Evolutionary conservation across 768 basidiomycete genomes (phyloP).

Genomic region (Tephrocybe sp.): DNA sequence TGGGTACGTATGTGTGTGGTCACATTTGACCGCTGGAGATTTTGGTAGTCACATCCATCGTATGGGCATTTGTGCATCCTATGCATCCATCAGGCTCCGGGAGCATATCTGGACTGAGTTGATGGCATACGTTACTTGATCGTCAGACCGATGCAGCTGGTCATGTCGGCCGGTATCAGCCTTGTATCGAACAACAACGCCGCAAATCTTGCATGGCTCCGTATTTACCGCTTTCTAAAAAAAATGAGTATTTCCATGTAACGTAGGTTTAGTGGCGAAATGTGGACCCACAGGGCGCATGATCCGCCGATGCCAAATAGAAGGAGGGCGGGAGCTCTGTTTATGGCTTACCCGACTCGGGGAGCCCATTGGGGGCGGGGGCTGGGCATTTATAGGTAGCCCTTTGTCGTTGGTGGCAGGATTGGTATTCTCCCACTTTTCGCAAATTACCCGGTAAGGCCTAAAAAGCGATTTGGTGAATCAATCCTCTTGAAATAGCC

Average conservation of each 20-base stretch:
- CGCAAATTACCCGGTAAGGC: conserved; percentile 13
- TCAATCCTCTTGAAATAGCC: conserved; percentile 12
- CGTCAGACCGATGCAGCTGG: conserved; percentile 14
- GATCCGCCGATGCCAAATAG: conserved; percentile 7
- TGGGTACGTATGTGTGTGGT: conserved; percentile 30
- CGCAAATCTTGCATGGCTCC: conserved; percentile 19
- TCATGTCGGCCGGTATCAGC: conserved; percentile 20
- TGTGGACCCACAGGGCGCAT: conserved; percentile 13
- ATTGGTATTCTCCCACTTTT: conserved; percentile 16
- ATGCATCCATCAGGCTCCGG: no score
- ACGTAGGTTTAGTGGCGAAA: not conserved
- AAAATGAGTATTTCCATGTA: not conserved
- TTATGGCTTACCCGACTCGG: not conserved
- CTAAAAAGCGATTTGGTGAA: conserved; percentile 4
- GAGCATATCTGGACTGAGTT: no score
- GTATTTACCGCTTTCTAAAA: conserved; percentile 19
- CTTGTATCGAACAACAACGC: conserved; percentile 19
- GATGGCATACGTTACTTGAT: conserved; percentile 16
- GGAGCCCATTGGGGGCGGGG: not conserved
- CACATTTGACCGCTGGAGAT: conserved; percentile 30
- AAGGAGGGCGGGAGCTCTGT: not conserved
- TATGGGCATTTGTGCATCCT: conserved; percentile 31
- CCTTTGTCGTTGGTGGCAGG: conserved; percentile 5
- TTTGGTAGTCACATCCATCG: conserved; percentile 25
- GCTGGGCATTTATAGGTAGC: conserved; percentile 6